phyloP scores from a whole-genome alignment of 768 basidiomycete species.

The Leccinum boreale region DNA sequence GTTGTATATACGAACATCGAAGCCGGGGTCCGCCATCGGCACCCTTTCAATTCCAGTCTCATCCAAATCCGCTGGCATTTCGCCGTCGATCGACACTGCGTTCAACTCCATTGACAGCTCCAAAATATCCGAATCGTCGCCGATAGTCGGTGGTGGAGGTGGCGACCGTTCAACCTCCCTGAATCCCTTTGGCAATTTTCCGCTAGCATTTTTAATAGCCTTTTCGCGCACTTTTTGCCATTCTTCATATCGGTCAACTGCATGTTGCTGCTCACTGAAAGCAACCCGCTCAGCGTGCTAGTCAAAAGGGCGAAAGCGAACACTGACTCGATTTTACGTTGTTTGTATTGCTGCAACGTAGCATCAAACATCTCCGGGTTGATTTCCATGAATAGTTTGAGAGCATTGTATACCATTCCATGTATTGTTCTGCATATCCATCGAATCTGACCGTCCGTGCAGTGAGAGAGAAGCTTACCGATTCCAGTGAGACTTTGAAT shows the following conservation, averaged over 20 bases:
- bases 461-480: constrained; percentile 52
- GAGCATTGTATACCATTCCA: constrained; percentile 97
- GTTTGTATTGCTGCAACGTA: constrained; percentile 90
- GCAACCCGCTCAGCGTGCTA: not conserved
- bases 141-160: constrained; percentile 72
- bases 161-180: constrained; percentile 64
- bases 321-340: constrained; percentile 78
- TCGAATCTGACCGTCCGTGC: constrained; percentile 6
- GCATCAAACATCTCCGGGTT: constrained; percentile 96
- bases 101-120: constrained; percentile 89
- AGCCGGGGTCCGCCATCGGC: constrained; percentile 88
- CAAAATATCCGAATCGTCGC: constrained; percentile 83
- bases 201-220: constrained; percentile 69
- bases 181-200: constrained; percentile 69
- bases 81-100: constrained; percentile 73
- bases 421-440: constrained; percentile 79
- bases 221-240: constrained; percentile 85
- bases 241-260: constrained; percentile 78
- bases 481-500: constrained; percentile 98
- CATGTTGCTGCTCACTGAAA: constrained; percentile 81
- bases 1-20: constrained; percentile 60
- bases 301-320: not conserved
- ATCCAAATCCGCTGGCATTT: constrained; percentile 62
- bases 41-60: constrained; percentile 84
- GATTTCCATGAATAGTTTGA: constrained; percentile 99